Percentiles rank a stretch among this genome's conserved stretches.
Evolutionary conservation across 768 basidiomycete genomes (phyloP).

Genomic region (Leccinum uliginosum): DNA sequence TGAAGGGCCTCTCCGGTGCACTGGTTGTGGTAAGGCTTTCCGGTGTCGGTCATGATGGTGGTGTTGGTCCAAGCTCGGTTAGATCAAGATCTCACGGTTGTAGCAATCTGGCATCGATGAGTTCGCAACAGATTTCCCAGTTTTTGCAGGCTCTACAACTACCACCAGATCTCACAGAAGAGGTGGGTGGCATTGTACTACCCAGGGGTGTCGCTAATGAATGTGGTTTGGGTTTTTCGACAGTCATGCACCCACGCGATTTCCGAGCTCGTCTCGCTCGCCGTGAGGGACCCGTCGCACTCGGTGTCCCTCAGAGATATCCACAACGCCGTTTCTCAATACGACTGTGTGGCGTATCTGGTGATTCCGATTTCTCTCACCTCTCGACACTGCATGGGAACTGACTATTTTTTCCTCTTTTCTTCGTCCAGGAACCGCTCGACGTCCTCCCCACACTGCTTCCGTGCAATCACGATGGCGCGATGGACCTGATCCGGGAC

Average conservation of each 20-base stretch:
- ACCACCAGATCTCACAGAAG: constrained; percentile 21
- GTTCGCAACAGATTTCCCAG: neutral
- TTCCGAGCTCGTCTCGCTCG: constrained; percentile 20
- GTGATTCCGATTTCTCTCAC: constrained; percentile 6
- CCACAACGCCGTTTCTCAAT: constrained; percentile 10
- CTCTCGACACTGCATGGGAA: neutral
- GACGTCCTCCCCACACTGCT: constrained; percentile 35
- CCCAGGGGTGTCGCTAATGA: neutral
- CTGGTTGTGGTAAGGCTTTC: constrained; percentile 36
- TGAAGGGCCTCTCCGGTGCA: constrained; percentile 51
- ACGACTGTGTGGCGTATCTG: constrained; percentile 15
- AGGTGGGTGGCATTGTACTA: constrained; percentile 5
- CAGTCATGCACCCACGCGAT: constrained; percentile 18
- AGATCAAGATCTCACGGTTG: neutral
- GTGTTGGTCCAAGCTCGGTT: neutral
- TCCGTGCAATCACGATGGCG: constrained; percentile 26
- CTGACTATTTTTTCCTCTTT: neutral
- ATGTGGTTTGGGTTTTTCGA: neutral
- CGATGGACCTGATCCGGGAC: constrained; percentile 30
- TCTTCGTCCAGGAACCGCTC: constrained; percentile 36
- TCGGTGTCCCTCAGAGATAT: constrained; percentile 17
- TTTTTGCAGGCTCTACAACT: constrained; percentile 20
- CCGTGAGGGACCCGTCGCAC: constrained; percentile 1
- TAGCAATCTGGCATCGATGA: constrained; percentile 4
- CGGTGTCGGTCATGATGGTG: constrained; percentile 31